These are phyloP conservation scores for Ammopiptanthus mongolicus DNA, from an alignment of 306 rosid genomes.

Conservation along the genomic window DNA sequence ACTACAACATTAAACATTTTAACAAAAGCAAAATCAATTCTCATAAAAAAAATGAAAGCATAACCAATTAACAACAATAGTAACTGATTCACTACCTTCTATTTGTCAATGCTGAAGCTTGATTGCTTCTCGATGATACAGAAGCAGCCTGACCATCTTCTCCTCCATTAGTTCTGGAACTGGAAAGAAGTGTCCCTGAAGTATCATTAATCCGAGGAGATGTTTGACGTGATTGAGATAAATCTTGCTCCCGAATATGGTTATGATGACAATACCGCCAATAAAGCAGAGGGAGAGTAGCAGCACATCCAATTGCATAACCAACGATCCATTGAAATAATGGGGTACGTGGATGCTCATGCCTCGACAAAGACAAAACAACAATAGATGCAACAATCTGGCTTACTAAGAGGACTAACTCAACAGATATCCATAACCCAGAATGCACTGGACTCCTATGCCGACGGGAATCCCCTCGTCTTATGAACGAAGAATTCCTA, in stretches of 20 bases:
- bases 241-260: conserved; percentile 66
- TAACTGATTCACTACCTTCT: conserved; percentile 59
- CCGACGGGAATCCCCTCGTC: conserved; percentile 75
- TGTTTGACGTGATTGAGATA: conserved; percentile 61
- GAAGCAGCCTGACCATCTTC: conserved; percentile 53
- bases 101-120: conserved; percentile 42
- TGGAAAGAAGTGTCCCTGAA: conserved; percentile 58
- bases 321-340: conserved; percentile 89
- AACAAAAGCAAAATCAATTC: background rate
- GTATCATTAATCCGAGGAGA: conserved; percentile 70
- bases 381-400: conserved; percentile 81
- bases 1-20: background rate
- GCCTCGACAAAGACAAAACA: conserved; percentile 73
- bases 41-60: background rate
- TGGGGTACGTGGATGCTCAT: conserved; percentile 77
- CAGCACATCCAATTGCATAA: conserved; percentile 88
- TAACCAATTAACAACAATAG: conserved; percentile 6
- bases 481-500: conserved; percentile 51
- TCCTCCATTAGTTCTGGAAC: conserved; percentile 62
- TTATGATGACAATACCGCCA: conserved; percentile 87
- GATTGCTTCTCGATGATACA: conserved; percentile 48
- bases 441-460: conserved; percentile 90
- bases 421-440: conserved; percentile 87
- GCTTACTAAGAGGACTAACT: conserved; percentile 70
- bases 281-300: conserved; percentile 85